phyloP scores from a whole-genome alignment of 108 stramenopile species.

The Cylindrotheca fusiformis region DNA sequence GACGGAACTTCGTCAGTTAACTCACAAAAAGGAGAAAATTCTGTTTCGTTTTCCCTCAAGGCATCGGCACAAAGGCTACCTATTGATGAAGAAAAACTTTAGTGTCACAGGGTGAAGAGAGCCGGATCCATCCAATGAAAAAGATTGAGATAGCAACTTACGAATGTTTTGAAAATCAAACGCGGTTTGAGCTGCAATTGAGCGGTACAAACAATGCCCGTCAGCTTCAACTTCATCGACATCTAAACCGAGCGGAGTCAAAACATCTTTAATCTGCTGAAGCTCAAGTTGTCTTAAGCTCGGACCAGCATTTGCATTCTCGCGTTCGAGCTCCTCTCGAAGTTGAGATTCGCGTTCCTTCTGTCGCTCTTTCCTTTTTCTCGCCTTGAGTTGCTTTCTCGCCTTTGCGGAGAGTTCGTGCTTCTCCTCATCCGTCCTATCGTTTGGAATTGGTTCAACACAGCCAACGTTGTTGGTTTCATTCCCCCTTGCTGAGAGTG shows the following conservation, averaged over 20 bases:
- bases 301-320: constrained; percentile 61
- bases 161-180: constrained; percentile 38
- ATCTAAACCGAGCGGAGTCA: constrained; percentile 45
- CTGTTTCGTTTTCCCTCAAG: constrained; percentile 54
- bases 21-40: constrained; percentile 92
- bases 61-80: constrained; percentile 64
- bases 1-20: constrained; percentile 49
- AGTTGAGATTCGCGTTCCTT: constrained; percentile 53
- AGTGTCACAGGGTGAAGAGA: constrained; percentile 2
- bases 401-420: background rate
- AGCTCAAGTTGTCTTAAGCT: constrained; percentile 62
- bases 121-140: background rate
- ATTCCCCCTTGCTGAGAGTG: constrained; percentile 6
- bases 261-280: constrained; percentile 42
- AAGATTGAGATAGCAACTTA: constrained; percentile 19
- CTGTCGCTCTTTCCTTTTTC: constrained; percentile 54
- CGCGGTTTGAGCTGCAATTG: constrained; percentile 75
- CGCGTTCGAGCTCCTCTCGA: constrained; percentile 49
- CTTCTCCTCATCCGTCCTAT: background rate
- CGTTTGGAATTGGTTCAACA: background rate
- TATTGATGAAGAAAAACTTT: background rate
- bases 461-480: too few species aligned
- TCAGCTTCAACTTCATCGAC: constrained; percentile 89
- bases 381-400: constrained; percentile 57
- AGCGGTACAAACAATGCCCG: constrained; percentile 96